phyloP scores from a whole-genome alignment of 2,329 filamentous ascomycete species.

The Nemania sp. region DNA sequence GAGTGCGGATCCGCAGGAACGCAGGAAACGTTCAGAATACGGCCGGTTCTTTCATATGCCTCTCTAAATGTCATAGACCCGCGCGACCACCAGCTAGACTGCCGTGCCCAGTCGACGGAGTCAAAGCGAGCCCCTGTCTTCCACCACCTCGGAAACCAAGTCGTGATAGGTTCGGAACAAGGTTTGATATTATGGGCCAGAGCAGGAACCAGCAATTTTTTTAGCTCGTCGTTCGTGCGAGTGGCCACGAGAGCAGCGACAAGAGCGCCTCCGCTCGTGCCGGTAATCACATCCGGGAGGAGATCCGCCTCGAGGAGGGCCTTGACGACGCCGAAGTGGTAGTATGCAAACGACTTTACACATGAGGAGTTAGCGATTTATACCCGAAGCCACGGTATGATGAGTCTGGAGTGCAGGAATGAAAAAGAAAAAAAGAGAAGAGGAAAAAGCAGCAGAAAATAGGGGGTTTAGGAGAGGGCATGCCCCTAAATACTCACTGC shows the following conservation, averaged over 20 bases:
- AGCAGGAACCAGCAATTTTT: slow-evolving; percentile 80
- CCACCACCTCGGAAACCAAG: slow-evolving; percentile 86
- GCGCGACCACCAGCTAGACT: slow-evolving; percentile 85
- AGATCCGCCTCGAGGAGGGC: slow-evolving; percentile 84
- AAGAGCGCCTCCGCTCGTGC: slow-evolving; percentile 90
- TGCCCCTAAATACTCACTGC: slow-evolving; percentile 56
- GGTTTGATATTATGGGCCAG: slow-evolving; percentile 84
- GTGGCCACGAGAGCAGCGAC: slow-evolving; percentile 87
- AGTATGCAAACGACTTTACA: slow-evolving; percentile 80
- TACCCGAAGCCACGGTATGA: neutral
- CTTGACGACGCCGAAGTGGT: slow-evolving; percentile 91
- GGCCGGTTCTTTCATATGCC: slow-evolving; percentile 89
- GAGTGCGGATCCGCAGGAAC: slow-evolving; percentile 95
- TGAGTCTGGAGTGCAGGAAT: neutral
- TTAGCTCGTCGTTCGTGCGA: slow-evolving; percentile 87
- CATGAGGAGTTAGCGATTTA: neutral
- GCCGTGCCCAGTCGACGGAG: slow-evolving; percentile 84
- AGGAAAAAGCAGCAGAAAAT: neutral
- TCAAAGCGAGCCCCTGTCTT: slow-evolving; percentile 92
- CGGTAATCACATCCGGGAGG: slow-evolving; percentile 91
- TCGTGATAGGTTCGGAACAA: slow-evolving; percentile 74
- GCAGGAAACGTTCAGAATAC: slow-evolving; percentile 93
- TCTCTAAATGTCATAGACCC: slow-evolving; percentile 94
- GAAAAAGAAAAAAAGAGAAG: neutral
- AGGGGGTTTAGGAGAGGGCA: no score